A percentile compares a stretch with the other conserved stretches of the same genome.
phyloP scores from a whole-genome alignment of 2,329 filamentous ascomycete species.

The Didymella sp. region DNA sequence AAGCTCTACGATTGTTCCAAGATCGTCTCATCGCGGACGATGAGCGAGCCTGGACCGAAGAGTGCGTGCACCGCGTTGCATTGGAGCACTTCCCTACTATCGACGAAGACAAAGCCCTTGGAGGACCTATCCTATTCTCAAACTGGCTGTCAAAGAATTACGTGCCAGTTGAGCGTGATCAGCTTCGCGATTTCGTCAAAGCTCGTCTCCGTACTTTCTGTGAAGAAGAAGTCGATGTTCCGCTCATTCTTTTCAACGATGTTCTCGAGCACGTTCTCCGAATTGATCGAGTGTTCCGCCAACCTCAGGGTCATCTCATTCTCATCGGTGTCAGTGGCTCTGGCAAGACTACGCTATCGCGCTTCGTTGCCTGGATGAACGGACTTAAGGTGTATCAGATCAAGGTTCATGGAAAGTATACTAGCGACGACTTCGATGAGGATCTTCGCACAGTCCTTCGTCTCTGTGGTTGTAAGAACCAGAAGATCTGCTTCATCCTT shows the following conservation, averaged over 20 bases:
- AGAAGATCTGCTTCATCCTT: constrained; percentile 99
- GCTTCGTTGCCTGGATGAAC: constrained; percentile 99
- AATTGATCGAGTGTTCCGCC: constrained; percentile 97
- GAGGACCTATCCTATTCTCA: constrained; percentile 94
- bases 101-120: constrained; percentile 85
- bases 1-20: constrained; percentile 94
- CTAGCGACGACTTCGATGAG: constrained; percentile 97
- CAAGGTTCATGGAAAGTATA: constrained; percentile 99
- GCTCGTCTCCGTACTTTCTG: constrained; percentile 97
- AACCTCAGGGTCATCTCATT: constrained; percentile 97
- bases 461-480: constrained; percentile 93
- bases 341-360: constrained; percentile 96
- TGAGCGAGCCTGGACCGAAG: constrained; percentile 93
- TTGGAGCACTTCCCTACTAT: constrained; percentile 95
- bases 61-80: constrained; percentile 84
- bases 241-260: constrained; percentile 98
- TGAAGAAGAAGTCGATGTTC: constrained; percentile 98
- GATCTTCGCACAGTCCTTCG: constrained; percentile 93
- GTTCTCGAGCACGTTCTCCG: constrained; percentile 97
- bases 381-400: constrained; percentile 99
- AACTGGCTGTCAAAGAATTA: constrained; percentile 99
- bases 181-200: constrained; percentile 96
- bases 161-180: constrained; percentile 92
- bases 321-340: constrained; percentile 98
- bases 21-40: constrained; percentile 95